Conservation (phyloP, 1,139 yeast species). For the Debaryomyces sp. region DNA sequence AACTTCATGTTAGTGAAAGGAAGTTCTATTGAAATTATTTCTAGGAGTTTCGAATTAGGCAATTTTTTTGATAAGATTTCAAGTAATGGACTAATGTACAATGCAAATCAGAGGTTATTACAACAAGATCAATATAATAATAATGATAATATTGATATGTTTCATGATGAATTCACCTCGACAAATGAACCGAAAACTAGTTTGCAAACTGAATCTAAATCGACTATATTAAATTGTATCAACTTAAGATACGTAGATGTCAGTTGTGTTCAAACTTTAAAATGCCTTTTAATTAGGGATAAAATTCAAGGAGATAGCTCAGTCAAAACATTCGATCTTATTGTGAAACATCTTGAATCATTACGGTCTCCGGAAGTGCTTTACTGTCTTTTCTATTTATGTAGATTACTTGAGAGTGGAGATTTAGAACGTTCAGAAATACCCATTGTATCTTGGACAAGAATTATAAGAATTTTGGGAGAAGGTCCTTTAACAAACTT, state of each 20-base stretch:
- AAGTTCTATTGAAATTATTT: neutral
- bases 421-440: neutral
- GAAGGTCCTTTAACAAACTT: slow-evolving; percentile 30
- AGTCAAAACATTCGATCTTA: neutral
- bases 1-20: neutral
- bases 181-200: neutral
- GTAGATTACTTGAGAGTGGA: neutral
- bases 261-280: slow-evolving; percentile 1
- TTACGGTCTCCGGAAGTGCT: slow-evolving; percentile 3
- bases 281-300: slow-evolving; percentile 1
- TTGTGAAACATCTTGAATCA: neutral
- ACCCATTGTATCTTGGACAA: slow-evolving; percentile 9
- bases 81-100: too few species aligned
- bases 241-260: neutral
- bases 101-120: neutral
- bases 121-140: neutral
- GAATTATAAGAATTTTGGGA: slow-evolving; percentile 31
- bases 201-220: neutral
- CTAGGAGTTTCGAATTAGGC: slow-evolving; percentile 2
- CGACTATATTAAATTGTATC: neutral
- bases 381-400: slow-evolving; percentile 5
- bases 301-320: neutral
- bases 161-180: slow-evolving; percentile 10
- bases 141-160: neutral
- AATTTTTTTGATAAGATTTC: neutral